A percentile compares a stretch with the other conserved stretches of the same genome.
Evolutionary conservation across 2,329 filamentous ascomycete species (phyloP).

Genomic region (Diaporthe longicolla): DNA sequence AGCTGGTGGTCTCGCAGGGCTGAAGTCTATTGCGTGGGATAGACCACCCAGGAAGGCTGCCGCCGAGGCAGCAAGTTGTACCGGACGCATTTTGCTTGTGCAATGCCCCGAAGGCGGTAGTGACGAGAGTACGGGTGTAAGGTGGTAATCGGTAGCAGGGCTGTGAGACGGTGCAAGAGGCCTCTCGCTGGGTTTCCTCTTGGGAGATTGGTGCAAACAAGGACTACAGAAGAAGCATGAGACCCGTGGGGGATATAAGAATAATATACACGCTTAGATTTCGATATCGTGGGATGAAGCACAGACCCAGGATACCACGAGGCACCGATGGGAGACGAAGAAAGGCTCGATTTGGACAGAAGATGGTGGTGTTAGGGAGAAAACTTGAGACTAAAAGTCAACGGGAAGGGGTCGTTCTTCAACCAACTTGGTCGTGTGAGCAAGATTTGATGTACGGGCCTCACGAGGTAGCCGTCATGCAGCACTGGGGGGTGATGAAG

Average conservation of each 20-base stretch:
- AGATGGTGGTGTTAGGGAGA: conserved; percentile 32
- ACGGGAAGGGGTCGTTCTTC: conserved; percentile 21
- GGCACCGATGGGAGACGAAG: neutral
- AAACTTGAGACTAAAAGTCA: conserved; percentile 20
- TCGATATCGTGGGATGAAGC: conserved; percentile 24
- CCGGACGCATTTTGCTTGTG: conserved; percentile 35
- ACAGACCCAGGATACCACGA: conserved; percentile 24
- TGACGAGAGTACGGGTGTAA: neutral
- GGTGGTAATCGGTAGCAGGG: neutral
- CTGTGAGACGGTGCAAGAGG: neutral
- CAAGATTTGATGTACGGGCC: conserved; percentile 27
- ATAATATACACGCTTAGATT: conserved; percentile 34
- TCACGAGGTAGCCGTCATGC: conserved; percentile 41
- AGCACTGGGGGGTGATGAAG: conserved; percentile 37
- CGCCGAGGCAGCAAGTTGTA: conserved; percentile 44
- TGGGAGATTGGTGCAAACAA: neutral
- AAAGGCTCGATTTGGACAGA: conserved; percentile 33
- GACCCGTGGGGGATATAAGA: neutral
- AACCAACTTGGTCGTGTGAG: conserved; percentile 39
- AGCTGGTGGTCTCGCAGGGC: conserved; percentile 75
- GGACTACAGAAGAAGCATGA: neutral
- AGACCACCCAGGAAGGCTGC: conserved; percentile 49
- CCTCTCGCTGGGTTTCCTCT: neutral
- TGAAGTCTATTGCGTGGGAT: conserved; percentile 67
- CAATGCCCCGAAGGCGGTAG: neutral